Conservation (phyloP, 306 rosid species). For the Acacia melanoxylon region DNA sequence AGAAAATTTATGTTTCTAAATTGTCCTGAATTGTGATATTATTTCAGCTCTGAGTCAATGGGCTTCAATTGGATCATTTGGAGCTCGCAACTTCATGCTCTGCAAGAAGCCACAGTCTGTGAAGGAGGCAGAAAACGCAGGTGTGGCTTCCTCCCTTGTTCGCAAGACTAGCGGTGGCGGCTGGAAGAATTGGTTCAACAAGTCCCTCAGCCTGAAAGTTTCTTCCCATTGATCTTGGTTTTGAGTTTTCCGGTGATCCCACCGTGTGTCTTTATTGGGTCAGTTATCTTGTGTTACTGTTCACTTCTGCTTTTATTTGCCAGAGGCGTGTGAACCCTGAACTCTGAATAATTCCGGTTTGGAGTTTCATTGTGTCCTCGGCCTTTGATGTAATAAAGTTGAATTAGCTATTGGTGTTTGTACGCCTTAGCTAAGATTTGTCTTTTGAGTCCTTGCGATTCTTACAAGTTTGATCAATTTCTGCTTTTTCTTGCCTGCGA, state of each 20-base stretch:
- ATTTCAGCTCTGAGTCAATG: slow-evolving; percentile 77
- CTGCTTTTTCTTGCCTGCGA: not conserved
- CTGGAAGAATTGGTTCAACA: slow-evolving; percentile 90
- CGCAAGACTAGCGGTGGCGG: slow-evolving; percentile 57
- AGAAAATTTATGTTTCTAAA: not conserved
- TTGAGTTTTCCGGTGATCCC: not conserved
- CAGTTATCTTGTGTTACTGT: not conserved
- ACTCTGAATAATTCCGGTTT: not conserved
- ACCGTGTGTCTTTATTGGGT: not conserved
- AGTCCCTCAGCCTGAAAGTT: slow-evolving; percentile 68
- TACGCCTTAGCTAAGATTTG: not conserved
- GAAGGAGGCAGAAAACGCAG: slow-evolving; percentile 31
- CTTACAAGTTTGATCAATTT: not conserved
- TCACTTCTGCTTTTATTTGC: not conserved
- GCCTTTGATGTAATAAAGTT: slow-evolving; percentile 9
- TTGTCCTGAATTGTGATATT: not conserved
- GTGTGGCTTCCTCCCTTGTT: not conserved
- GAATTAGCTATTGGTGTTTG: not conserved
- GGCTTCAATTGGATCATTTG: slow-evolving; percentile 78
- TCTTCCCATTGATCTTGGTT: slow-evolving; percentile 56
- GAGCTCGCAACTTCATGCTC: slow-evolving; percentile 79
- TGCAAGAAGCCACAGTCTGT: slow-evolving; percentile 74
- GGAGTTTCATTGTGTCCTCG: slow-evolving; percentile 1
- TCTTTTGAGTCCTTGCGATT: not conserved
- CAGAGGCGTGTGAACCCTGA: not conserved